These are phyloP conservation scores for Niebla homalea DNA, from an alignment of 495 filamentous ascomycete species.

Conservation along the genomic window DNA sequence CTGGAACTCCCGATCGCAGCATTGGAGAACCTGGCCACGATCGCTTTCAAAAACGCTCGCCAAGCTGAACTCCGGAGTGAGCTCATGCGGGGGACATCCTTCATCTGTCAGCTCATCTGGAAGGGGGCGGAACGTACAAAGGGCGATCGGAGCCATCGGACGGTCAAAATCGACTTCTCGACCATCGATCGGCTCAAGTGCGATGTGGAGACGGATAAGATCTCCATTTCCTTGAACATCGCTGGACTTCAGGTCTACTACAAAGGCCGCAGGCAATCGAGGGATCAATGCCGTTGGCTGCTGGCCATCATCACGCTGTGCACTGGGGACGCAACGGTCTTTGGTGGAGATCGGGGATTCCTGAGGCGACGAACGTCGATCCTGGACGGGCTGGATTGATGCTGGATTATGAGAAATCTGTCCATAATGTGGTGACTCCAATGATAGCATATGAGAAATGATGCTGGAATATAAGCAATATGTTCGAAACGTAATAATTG, in stretches of 20 bases:
- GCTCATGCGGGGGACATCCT: too few relatives aligned
- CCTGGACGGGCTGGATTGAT: too few relatives aligned
- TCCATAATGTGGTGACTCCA: too few relatives aligned
- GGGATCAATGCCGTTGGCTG: neutral
- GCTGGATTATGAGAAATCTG: too few relatives aligned
- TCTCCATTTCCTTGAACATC: slow-evolving; percentile 2
- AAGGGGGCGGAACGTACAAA: too few relatives aligned
- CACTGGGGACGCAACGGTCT: slow-evolving; percentile 1
- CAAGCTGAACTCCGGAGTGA: neutral
- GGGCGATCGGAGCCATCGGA: too few relatives aligned
- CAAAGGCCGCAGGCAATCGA: neutral
- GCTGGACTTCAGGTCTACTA: neutral
- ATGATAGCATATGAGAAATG: too few relatives aligned
- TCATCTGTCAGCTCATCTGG: too few relatives aligned
- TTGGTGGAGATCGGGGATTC: neutral
- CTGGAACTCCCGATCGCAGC: neutral
- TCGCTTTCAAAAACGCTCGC: neutral
- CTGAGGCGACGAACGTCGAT: neutral
- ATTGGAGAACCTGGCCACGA: neutral
- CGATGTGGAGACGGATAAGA: slow-evolving; percentile 1
- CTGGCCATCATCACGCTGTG: neutral
- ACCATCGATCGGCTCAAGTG: neutral
- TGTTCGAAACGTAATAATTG: too few relatives aligned
- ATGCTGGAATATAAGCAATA: too few relatives aligned
- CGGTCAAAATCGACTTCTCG: too few relatives aligned